Percentiles rank a stretch among this genome's conserved stretches.
Evolutionary conservation across 495 filamentous ascomycete species (phyloP).

Genomic region (Thermothielavioides terrestris): DNA sequence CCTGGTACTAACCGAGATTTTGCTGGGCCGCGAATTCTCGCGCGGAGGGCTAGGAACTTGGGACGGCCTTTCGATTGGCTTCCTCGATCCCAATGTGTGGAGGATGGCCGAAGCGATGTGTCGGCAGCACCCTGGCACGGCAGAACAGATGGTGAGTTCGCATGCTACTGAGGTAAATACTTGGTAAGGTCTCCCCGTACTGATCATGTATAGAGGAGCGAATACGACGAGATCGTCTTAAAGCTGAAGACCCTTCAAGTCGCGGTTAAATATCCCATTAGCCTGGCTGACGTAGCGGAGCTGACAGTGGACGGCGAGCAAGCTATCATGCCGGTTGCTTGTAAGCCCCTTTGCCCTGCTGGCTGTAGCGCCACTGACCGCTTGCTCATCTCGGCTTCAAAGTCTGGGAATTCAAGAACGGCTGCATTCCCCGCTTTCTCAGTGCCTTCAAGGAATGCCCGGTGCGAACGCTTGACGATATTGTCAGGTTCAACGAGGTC

Average conservation of each 20-base stretch:
- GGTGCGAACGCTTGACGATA: constrained; percentile 16
- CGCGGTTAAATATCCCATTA: constrained; percentile 5
- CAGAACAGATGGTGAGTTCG: constrained; percentile 20
- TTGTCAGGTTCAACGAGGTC: constrained; percentile 22
- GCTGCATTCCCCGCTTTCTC: constrained; percentile 13
- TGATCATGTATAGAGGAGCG: neutral
- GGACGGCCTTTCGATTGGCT: constrained; percentile 18
- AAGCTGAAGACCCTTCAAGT: neutral
- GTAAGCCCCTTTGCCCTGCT: neutral
- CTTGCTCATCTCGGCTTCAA: neutral
- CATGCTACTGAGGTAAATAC: neutral
- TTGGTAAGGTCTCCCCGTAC: neutral
- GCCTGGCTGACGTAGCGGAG: neutral
- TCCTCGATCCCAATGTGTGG: constrained; percentile 24
- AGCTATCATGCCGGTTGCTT: constrained; percentile 19
- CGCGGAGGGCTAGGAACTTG: neutral
- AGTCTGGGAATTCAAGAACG: constrained; percentile 22
- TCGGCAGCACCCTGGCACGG: constrained; percentile 9
- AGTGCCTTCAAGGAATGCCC: constrained; percentile 14
- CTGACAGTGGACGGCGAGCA: constrained; percentile 11
- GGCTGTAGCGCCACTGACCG: neutral
- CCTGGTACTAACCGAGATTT: constrained; percentile 13
- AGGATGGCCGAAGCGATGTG: constrained; percentile 9
- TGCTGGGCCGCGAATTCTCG: constrained; percentile 3
- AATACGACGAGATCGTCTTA: constrained; percentile 3